phyloP scores from a whole-genome alignment of 2,329 filamentous ascomycete genomes.

The Aquanectria penicillioides region DNA sequence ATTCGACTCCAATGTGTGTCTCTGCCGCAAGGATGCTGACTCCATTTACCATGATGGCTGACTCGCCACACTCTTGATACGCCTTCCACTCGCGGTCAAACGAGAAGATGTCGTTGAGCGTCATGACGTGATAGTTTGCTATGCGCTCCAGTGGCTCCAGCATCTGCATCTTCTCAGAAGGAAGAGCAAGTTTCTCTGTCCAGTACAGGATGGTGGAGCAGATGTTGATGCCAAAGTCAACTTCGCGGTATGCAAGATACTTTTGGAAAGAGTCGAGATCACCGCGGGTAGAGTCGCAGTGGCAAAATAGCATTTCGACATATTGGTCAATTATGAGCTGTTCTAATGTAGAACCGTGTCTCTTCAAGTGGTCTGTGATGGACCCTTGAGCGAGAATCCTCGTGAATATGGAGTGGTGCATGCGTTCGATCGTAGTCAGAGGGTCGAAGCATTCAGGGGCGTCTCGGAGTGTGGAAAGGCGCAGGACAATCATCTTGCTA shows the following conservation, averaged over 20 bases:
- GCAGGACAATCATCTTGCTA: constrained; percentile 5
- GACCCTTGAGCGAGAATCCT: constrained; percentile 10
- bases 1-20: constrained; percentile 21
- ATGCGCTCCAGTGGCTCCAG: constrained; percentile 17
- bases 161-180: background rate
- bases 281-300: constrained; percentile 19
- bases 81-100: constrained; percentile 23
- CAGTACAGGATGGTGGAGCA: constrained; percentile 23
- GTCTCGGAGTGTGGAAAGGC: constrained; percentile 15
- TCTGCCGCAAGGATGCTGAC: constrained; percentile 19
- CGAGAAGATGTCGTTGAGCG: constrained; percentile 26
- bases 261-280: constrained; percentile 17
- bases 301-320: constrained; percentile 23
- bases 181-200: constrained; percentile 16
- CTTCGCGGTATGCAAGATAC: constrained; percentile 17
- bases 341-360: background rate
- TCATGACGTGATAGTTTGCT: constrained; percentile 25
- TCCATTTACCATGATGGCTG: constrained; percentile 20
- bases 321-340: constrained; percentile 22
- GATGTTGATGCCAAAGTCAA: constrained; percentile 27
- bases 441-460: constrained; percentile 18
- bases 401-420: constrained; percentile 23
- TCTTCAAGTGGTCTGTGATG: background rate
- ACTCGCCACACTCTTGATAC: constrained; percentile 4
- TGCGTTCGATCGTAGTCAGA: constrained; percentile 19